Percentiles rank a stretch among this genome's conserved stretches.
phyloP scores from a whole-genome alignment of 371 early-diverging fungal species.

The Apophysomyces variabilis region DNA sequence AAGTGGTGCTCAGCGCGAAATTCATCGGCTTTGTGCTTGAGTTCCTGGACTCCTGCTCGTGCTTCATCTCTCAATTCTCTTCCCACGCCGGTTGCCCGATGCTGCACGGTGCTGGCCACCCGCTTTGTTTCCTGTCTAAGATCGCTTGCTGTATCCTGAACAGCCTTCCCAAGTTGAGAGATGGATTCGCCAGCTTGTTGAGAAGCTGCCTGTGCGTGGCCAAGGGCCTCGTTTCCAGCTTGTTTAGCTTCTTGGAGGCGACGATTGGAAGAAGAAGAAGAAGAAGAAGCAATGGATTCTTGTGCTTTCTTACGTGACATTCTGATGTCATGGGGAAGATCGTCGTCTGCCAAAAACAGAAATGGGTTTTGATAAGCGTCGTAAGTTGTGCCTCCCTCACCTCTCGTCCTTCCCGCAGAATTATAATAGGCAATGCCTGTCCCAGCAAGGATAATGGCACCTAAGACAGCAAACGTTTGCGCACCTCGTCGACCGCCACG shows the following conservation, averaged over 20 bases:
- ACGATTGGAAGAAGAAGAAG: not conserved
- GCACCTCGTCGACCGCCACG: not conserved
- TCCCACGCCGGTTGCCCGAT: not conserved
- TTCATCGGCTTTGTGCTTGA: slow-evolving; percentile 20
- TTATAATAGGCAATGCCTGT: slow-evolving; percentile 30
- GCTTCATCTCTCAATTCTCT: slow-evolving; percentile 7
- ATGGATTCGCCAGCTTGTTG: slow-evolving; percentile 15
- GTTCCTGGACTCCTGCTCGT: slow-evolving; percentile 3
- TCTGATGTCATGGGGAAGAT: not conserved
- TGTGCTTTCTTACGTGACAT: not conserved
- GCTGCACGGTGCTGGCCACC: not conserved
- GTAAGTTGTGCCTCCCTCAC: slow-evolving; percentile 18
- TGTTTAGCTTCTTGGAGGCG: slow-evolving; percentile 8
- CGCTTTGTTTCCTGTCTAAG: slow-evolving; percentile 11
- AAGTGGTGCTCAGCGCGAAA: slow-evolving; percentile 36
- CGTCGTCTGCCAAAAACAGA: not conserved
- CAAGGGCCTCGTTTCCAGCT: not conserved
- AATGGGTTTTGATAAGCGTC: not conserved
- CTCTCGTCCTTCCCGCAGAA: slow-evolving; percentile 11
- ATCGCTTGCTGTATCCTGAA: slow-evolving; percentile 22
- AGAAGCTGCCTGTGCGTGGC: slow-evolving; percentile 15
- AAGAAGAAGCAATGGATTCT: too few relatives aligned
- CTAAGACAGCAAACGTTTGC: slow-evolving; percentile 5
- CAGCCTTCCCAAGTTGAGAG: slow-evolving; percentile 19
- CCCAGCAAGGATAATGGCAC: slow-evolving; percentile 19